These are phyloP conservation scores for Phytophthora lateralis DNA, from an alignment of 352 stramenopile genomes.

Conservation along the genomic window DNA sequence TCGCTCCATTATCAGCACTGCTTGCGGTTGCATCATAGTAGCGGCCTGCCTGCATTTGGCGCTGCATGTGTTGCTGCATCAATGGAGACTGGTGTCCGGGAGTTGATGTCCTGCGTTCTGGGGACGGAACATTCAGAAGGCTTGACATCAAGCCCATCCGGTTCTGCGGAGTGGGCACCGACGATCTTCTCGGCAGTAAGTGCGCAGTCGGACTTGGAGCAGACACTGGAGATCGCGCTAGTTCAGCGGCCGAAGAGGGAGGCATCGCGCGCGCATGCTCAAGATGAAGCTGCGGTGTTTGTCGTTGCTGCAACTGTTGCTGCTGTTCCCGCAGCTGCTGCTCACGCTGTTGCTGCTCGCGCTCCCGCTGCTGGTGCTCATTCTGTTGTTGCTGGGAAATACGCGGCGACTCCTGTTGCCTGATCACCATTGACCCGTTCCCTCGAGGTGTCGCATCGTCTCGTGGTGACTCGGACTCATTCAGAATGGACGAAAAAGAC, in stretches of 20 bases:
- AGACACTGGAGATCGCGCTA: conserved; percentile 31
- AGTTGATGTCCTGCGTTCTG: conserved; percentile 50
- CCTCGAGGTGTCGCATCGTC: conserved; percentile 46
- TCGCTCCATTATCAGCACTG: conserved; percentile 16
- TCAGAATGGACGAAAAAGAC: conserved; percentile 90
- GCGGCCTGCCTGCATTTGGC: conserved; percentile 36
- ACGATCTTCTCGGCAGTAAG: conserved; percentile 50
- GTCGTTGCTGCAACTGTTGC: conserved; percentile 18
- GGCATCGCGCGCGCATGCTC: conserved; percentile 30
- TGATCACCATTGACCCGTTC: conserved; percentile 44
- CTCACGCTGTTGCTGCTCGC: conserved; percentile 9
- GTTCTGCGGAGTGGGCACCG: conserved; percentile 33
- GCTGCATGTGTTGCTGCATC: conserved; percentile 39
- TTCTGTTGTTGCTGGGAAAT: conserved; percentile 24
- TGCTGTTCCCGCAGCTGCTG: conserved; percentile 26
- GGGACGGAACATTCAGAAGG: conserved; percentile 73
- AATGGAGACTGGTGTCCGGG: conserved; percentile 49
- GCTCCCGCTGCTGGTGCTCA: conserved; percentile 14
- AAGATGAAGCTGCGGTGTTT: conserved; percentile 32
- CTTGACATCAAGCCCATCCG: conserved; percentile 82
- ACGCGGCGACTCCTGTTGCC: conserved; percentile 45
- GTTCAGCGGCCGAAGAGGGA: conserved; percentile 25
- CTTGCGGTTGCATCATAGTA: conserved; percentile 43
- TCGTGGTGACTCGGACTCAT: conserved; percentile 81
- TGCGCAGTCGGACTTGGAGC: conserved; percentile 62